Percentiles rank a stretch among this genome's conserved stretches.
These are phyloP conservation scores for Rutstroemia sp. DNA, from an alignment of 2,329 filamentous ascomycete species.

Conservation along the genomic window DNA sequence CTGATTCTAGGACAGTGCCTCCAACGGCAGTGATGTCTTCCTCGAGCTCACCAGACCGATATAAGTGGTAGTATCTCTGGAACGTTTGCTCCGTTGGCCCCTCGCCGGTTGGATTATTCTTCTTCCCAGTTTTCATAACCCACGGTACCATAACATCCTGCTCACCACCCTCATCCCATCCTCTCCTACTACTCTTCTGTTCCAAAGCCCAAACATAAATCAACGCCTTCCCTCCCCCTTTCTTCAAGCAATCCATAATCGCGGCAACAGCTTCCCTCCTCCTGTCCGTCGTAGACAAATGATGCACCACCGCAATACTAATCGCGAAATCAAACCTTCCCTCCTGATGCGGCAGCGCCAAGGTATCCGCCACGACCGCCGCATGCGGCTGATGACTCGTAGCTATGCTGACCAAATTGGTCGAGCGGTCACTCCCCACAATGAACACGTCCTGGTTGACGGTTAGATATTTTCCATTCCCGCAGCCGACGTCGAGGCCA, in stretches of 20 bases:
- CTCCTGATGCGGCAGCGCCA: conserved; percentile 72
- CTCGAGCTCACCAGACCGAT: conserved; percentile 79
- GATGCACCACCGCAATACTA: conserved; percentile 89
- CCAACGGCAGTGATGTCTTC: conserved; percentile 67
- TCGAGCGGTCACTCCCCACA: conserved; percentile 76
- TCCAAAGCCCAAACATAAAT: conserved; percentile 96
- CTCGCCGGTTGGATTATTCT: conserved; percentile 26
- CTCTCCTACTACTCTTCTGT: conserved; percentile 76
- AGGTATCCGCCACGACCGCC: conserved; percentile 71
- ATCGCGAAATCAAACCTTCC: conserved; percentile 76
- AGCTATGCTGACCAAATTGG: conserved; percentile 46
- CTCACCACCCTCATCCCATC: conserved; percentile 75
- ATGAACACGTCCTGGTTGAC: conserved; percentile 75
- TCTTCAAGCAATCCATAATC: conserved; percentile 59
- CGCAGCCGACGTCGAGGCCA: conserved; percentile 88
- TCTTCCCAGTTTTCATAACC: conserved; percentile 54
- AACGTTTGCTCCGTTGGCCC: conserved; percentile 41
- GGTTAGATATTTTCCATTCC: conserved; percentile 90
- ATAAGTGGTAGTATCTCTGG: conserved; percentile 92
- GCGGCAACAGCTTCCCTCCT: conserved; percentile 64
- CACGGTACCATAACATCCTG: conserved; percentile 96
- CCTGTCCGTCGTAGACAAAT: conserved; percentile 71
- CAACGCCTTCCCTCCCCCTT: conserved; percentile 55
- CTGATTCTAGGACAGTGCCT: conserved; percentile 66
- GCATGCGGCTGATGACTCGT: conserved; percentile 46